These are phyloP conservation scores for Talaromyces atroroseus DNA, from an alignment of 2,329 filamentous ascomycete genomes.

Conservation along the genomic window DNA sequence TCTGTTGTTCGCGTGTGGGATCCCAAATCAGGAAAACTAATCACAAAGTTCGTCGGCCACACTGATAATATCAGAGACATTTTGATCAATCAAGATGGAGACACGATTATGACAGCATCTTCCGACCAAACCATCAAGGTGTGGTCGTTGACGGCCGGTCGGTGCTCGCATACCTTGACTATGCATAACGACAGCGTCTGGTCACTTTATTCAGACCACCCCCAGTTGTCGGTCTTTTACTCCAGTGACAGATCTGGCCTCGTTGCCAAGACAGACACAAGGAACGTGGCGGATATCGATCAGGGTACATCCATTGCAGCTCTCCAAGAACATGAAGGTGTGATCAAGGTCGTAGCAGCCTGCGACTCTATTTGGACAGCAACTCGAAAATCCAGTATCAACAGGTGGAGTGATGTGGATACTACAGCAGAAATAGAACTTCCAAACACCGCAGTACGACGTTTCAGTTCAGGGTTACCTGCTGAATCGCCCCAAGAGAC, in stretches of 20 bases:
- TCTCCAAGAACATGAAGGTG: conserved; percentile 79
- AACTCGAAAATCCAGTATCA: conserved; percentile 84
- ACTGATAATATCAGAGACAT: conserved; percentile 92
- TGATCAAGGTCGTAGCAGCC: conserved; percentile 54
- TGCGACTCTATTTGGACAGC: conserved; percentile 84
- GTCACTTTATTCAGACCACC: conserved; percentile 87
- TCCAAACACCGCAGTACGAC: conserved; percentile 39
- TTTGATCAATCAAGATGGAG: conserved; percentile 78
- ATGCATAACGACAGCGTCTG: conserved; percentile 99
- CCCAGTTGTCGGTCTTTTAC: conserved; percentile 83
- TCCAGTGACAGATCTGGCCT: conserved; percentile 87
- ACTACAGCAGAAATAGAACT: conserved; percentile 63
- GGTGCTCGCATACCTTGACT: conserved; percentile 95
- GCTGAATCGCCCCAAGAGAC: conserved; percentile 31
- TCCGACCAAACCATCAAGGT: conserved; percentile 97
- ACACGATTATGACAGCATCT: conserved; percentile 88
- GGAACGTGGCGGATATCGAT: conserved; percentile 69
- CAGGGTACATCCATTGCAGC: conserved; percentile 87
- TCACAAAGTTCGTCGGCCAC: conserved; percentile 95
- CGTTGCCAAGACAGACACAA: conserved; percentile 92
- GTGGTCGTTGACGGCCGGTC: conserved; percentile 90
- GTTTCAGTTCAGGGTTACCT: conserved; percentile 50
- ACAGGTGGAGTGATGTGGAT: conserved; percentile 83
- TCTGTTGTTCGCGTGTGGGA: conserved; percentile 92
- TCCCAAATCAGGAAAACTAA: conserved; percentile 75